Conservation (phyloP, 106 monocot species). For the Dioscorea dumetorum region DNA sequence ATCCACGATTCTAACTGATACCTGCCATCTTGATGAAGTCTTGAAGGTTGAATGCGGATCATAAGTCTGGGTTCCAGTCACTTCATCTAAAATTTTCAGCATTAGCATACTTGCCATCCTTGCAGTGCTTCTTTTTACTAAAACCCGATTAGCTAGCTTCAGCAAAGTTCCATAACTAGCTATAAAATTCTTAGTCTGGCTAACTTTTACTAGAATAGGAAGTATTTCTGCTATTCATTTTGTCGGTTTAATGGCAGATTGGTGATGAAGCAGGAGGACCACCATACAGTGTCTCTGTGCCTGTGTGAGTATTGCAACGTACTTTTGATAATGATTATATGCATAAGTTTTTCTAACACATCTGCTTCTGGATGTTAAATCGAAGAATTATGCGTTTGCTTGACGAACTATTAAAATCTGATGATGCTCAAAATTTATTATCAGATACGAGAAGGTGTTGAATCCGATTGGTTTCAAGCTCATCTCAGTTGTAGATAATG, state of each 20-base stretch:
- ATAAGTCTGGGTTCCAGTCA: too few species aligned
- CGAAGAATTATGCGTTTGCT: too few species aligned
- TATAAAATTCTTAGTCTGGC: too few species aligned
- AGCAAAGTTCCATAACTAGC: too few species aligned
- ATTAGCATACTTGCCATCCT: too few species aligned
- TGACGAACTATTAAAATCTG: not conserved
- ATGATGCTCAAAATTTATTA: not conserved
- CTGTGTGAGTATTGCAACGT: constrained; percentile 22
- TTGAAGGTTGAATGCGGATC: too few species aligned
- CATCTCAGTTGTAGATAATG: constrained; percentile 48
- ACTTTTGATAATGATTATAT: not conserved
- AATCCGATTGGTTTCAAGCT: constrained; percentile 38
- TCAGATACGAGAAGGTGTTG: constrained; percentile 53
- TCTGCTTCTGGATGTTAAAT: not conserved
- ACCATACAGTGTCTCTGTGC: constrained; percentile 31
- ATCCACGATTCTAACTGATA: not conserved
- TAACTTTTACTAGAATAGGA: not conserved
- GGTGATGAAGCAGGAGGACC: constrained; percentile 36
- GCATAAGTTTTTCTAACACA: not conserved
- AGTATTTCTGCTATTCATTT: not conserved
- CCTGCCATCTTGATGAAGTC: too few species aligned
- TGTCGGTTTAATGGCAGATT: constrained; percentile 16
- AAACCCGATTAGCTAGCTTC: not conserved
- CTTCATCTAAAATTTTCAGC: too few species aligned
- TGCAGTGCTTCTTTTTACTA: too few species aligned